These are phyloP conservation scores for Papiliotrema laurentii DNA, from an alignment of 1,284 basidiomycete species.

Conservation along the genomic window DNA sequence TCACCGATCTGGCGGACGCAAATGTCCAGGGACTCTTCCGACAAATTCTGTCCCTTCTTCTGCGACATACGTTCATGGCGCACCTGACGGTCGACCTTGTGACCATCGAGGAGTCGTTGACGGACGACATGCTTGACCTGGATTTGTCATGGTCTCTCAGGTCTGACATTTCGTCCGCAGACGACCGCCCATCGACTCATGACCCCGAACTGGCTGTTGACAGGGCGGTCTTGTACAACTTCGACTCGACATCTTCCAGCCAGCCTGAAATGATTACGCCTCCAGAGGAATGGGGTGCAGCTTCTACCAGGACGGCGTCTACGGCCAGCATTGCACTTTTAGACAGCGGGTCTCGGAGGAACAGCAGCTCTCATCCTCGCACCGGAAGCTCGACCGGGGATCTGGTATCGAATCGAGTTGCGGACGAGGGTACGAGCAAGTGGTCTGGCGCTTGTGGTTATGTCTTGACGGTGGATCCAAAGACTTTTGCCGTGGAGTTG, in stretches of 20 bases:
- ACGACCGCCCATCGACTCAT: background rate
- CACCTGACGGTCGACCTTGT: slow-evolving; percentile 41
- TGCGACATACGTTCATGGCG: slow-evolving; percentile 38
- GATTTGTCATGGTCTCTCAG: slow-evolving; percentile 39
- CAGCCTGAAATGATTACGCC: slow-evolving; percentile 5
- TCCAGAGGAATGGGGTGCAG: background rate
- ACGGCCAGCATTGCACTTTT: background rate
- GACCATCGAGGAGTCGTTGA: slow-evolving; percentile 24
- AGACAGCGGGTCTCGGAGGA: background rate
- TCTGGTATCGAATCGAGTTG: background rate
- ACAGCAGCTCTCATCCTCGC: background rate
- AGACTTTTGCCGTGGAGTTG: slow-evolving; percentile 42
- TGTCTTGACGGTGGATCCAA: slow-evolving; percentile 27
- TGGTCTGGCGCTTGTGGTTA: slow-evolving; percentile 18
- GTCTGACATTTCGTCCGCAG: background rate
- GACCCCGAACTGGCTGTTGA: slow-evolving; percentile 13
- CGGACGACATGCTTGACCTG: slow-evolving; percentile 25
- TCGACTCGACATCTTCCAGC: slow-evolving; percentile 12
- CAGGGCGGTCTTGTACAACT: slow-evolving; percentile 21
- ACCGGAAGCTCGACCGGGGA: background rate
- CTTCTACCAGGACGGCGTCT: slow-evolving; percentile 6
- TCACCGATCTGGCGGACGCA: slow-evolving; percentile 36
- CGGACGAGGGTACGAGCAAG: slow-evolving; percentile 10
- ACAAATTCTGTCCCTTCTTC: slow-evolving; percentile 28
- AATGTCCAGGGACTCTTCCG: slow-evolving; percentile 25